Evolutionary conservation across 805 yeast species (phyloP).

Genomic region (Wickerhamiella parazyma): DNA sequence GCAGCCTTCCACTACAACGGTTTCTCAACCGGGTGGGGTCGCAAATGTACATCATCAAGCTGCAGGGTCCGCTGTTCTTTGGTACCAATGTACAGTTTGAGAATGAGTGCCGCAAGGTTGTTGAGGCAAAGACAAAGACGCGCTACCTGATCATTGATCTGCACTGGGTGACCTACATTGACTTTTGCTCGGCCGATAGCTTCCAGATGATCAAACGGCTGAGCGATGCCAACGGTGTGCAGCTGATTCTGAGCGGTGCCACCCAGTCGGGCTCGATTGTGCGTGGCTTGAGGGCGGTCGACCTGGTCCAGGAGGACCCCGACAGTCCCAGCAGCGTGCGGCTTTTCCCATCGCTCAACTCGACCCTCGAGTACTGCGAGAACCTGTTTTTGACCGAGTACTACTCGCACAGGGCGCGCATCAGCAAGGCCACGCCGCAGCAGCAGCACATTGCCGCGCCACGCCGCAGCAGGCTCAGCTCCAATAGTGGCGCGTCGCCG

Average conservation of each 20-base stretch:
- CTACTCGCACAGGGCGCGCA: conserved; percentile 28
- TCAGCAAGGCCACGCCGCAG: neutral
- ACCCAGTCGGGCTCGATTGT: conserved; percentile 51
- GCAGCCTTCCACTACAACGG: conserved; percentile 81
- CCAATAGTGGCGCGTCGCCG: neutral
- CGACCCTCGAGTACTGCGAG: conserved; percentile 94
- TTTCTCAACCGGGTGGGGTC: conserved; percentile 76
- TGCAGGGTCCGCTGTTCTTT: conserved; percentile 82
- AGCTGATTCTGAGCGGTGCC: conserved; percentile 67
- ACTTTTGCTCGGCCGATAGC: conserved; percentile 93
- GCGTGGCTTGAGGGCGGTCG: conserved; percentile 67
- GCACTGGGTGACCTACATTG: conserved; percentile 64
- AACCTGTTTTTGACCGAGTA: conserved; percentile 66
- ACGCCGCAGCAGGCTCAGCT: neutral
- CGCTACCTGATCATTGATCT: conserved; percentile 75
- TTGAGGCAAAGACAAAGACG: conserved; percentile 42
- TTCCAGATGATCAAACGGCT: conserved; percentile 75
- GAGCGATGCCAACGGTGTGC: conserved; percentile 52
- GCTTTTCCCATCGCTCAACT: conserved; percentile 65
- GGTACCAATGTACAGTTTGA: conserved; percentile 94
- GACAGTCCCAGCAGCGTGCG: conserved; percentile 30
- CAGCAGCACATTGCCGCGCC: neutral
- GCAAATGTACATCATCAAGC: conserved; percentile 75
- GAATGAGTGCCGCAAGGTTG: conserved; percentile 41
- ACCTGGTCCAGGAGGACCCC: conserved; percentile 48